A percentile compares a stretch with the other conserved stretches of the same genome.
Evolutionary conservation across 2,329 filamentous ascomycete species (phyloP).

Genomic region (Talaromyces sp.): DNA sequence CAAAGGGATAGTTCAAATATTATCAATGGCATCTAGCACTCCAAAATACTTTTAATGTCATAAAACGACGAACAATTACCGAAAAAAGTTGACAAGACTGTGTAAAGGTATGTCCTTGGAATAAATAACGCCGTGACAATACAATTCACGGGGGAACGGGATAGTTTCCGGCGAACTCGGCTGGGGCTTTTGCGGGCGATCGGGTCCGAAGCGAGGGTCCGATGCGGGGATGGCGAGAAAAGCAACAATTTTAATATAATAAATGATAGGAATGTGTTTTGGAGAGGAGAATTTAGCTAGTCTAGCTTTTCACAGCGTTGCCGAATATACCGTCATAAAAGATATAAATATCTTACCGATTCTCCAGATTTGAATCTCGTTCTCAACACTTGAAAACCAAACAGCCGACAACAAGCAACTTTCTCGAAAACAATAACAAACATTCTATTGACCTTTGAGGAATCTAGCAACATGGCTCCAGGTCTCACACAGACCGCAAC

Average conservation of each 20-base stretch:
- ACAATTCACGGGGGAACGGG: background rate
- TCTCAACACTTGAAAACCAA: background rate
- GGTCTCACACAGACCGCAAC: too few species aligned
- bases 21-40: too few species aligned
- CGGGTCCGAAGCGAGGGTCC: background rate
- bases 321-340: background rate
- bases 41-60: too few species aligned
- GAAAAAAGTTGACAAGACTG: too few species aligned
- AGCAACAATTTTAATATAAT: background rate
- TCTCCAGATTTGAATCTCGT: background rate
- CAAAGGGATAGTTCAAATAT: too few species aligned
- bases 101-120: background rate
- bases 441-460: too few species aligned
- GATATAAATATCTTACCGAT: background rate
- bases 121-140: background rate
- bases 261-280: background rate
- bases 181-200: background rate
- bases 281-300: background rate
- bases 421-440: background rate
- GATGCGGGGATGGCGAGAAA: background rate
- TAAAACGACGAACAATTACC: too few species aligned
- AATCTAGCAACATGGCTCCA: too few species aligned
- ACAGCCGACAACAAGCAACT: background rate
- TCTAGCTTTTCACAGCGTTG: background rate
- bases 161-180: background rate